These are phyloP conservation scores for Populus tremula DNA, from an alignment of 345 rosid genomes.

Conservation along the genomic window DNA sequence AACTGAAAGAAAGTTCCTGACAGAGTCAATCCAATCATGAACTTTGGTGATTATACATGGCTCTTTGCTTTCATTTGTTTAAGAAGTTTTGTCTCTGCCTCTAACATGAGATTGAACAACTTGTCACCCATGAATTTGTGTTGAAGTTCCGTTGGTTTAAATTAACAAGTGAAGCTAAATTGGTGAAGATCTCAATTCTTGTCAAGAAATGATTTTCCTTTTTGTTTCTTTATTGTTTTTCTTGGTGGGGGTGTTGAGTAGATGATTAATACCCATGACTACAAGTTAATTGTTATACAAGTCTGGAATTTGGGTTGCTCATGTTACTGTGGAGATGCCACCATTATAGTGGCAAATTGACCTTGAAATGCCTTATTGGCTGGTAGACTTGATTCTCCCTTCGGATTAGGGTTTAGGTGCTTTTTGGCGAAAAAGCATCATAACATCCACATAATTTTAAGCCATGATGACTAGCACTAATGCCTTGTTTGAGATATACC, in stretches of 20 bases:
- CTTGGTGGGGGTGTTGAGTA: background rate
- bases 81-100: background rate
- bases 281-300: background rate
- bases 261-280: background rate
- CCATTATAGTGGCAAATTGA: too few relatives aligned
- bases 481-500: background rate
- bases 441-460: background rate
- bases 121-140: background rate
- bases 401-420: background rate
- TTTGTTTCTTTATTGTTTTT: too few relatives aligned
- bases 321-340: background rate
- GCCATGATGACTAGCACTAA: background rate
- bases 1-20: background rate
- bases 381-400: background rate
- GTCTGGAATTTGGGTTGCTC: background rate
- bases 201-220: background rate
- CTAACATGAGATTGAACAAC: too few relatives aligned
- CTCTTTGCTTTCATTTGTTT: background rate
- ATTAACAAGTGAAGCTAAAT: background rate
- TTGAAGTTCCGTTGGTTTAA: background rate
- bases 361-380: too few relatives aligned
- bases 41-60: too few relatives aligned
- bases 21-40: background rate
- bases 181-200: background rate
- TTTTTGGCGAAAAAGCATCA: background rate